Conservation (phyloP, 108 stramenopile genomes). For the Nitzschia putrida region DNA sequence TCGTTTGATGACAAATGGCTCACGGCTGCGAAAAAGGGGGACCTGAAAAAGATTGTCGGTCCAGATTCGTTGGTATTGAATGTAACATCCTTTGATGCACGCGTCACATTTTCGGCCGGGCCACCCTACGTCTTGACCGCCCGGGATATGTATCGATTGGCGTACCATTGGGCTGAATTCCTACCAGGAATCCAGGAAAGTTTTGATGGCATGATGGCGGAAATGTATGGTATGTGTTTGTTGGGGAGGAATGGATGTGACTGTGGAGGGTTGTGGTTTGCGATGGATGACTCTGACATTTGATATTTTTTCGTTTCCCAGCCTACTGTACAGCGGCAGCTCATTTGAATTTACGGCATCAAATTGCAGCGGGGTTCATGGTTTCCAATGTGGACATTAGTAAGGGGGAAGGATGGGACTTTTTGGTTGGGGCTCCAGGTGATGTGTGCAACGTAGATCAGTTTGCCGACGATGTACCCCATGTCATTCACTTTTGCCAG, state of each 20-base stretch:
- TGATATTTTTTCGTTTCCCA: background rate
- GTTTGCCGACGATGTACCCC: slow-evolving; percentile 28
- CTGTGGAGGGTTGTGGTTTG: no score
- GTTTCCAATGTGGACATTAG: slow-evolving; percentile 52
- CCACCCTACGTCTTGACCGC: slow-evolving; percentile 91
- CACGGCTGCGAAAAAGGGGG: slow-evolving; percentile 8
- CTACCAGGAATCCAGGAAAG: slow-evolving; percentile 23
- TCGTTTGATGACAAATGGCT: slow-evolving; percentile 77
- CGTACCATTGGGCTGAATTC: slow-evolving; percentile 64
- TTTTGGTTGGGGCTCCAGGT: slow-evolving; percentile 34
- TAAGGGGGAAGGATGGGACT: slow-evolving; percentile 77
- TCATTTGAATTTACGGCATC: slow-evolving; percentile 72
- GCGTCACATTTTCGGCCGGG: slow-evolving; percentile 74
- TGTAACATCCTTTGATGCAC: slow-evolving; percentile 53
- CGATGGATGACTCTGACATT: no score
- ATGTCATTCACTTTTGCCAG: slow-evolving; percentile 84
- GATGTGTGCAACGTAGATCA: slow-evolving; percentile 34
- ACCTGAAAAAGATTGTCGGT: slow-evolving; percentile 56
- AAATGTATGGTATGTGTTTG: slow-evolving; percentile 40
- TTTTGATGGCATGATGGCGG: slow-evolving; percentile 45
- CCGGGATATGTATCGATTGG: slow-evolving; percentile 77
- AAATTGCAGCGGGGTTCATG: slow-evolving; percentile 79
- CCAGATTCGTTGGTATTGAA: slow-evolving; percentile 44
- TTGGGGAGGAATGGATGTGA: no score
- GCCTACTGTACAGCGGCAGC: slow-evolving; percentile 86